Base-by-base conservation (phyloP, 116 monocot species). In the Thalassia testudinum region DNA sequence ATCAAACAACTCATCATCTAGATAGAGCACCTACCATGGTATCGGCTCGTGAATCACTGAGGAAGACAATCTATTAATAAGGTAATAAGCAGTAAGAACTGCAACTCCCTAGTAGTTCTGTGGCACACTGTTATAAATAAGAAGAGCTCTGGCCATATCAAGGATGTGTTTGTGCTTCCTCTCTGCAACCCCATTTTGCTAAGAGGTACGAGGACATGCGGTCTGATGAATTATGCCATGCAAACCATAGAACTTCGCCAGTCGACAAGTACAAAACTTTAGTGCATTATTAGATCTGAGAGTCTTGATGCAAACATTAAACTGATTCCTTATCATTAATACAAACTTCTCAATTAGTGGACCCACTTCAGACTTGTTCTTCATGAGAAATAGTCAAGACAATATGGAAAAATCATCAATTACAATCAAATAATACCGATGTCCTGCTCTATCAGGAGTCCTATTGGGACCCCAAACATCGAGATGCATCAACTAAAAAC, bases 121-220 rank as follows among this genome's bases (percentile, higher is more conserved):
- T 14, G 12, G 53, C 2, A 14, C 27, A 1, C 27, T 26, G 5
- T 11, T 8, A 1, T 53, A 2, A 14, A 53, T 26, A 24, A 53
- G 16, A 27, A 53, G 53, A 2, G 53, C 18, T 12, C 53, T 0
- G 27, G 53, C 27, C 5, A 27, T 13, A 5, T 53, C 26, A 14
- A 53, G n/a, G 4, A 53, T 11, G 34, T 55, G 55, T 0, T 2
- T 17, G 12, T 55, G 24, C 20, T 37, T 55, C 6, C 37, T 6
- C 21, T 55, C 55, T 19, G 21, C 37, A 16, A 55, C 34, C 1
- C 55, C 37, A 21, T 55, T 55, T 21, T 55, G 55, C 27, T 8
- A 22, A 12, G 34, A 6, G 7, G 37, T 55, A 37, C 2, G 17
- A 7, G 29, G 12, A 38, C 34, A 55, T n/a, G 55, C 17, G 13